Base-by-base conservation (phyloP, 805 yeast genomes). In the Zygosaccharomyces kombuchaensis region DNA sequence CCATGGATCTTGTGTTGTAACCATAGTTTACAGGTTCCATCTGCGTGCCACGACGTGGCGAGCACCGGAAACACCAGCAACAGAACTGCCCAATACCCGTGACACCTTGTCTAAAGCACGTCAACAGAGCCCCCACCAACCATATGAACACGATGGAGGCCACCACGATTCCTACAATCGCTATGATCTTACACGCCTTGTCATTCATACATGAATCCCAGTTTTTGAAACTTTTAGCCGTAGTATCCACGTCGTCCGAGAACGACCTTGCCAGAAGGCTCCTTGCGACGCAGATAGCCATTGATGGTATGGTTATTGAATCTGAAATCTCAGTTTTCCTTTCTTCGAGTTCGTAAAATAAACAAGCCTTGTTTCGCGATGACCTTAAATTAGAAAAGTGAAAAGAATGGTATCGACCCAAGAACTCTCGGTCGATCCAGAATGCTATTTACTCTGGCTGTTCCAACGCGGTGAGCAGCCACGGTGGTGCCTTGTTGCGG, bases 151-250 rank as follows among this genome's bases (percentile, higher is more conserved):
- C 47, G 2, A 86, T 53, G 0, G 61, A 70, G 0, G 81, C 91
- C 9, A 87, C 57, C 0, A 70, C 77, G 2, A 85, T 82, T 2
- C 85, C 83, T 10, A 84, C 86, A 36, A 86, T 85, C 3, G 86
- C 90, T 16, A 83, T 77, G 46, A 85, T 77, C 59, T 86, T 87
- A 65, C 95, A 87, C 38, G 81, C 72, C 36, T 68, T 80, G 63
- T 84, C 83, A 58, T 75, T 83, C 91, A 84, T 85, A 66, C 95
- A 87, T 2, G 86, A 77, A 58, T 82, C 79, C 93, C 95, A 86
- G 43, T 62, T 53, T 57, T 71, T 77, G 70, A 83, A 83, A 5
- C 84, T 63, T 23, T 70, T 54, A 5, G 69, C 71, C 2, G 74
- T 68, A 17, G 62, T 54, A 10, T 54, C 50, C 2, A 60, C 61